Evolutionary conservation across 495 filamentous ascomycete genomes (phyloP).

Genomic region (Penicillium cosmopolitanum): DNA sequence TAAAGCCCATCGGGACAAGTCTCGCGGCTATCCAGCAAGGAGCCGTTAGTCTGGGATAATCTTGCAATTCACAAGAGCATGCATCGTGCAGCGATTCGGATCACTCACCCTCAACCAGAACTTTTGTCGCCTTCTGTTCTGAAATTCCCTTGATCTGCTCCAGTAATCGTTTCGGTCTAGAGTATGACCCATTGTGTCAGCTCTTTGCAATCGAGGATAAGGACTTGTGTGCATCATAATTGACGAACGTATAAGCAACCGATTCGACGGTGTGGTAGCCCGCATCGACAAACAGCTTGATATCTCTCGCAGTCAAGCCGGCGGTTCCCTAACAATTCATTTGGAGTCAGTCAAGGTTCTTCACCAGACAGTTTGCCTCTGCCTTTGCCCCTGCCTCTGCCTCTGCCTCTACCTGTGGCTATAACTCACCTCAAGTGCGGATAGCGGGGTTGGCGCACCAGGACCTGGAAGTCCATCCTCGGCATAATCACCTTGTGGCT

Average conservation of each 20-base stretch:
- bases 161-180: conserved; percentile 74
- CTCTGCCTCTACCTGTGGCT: background rate
- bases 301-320: conserved; percentile 90
- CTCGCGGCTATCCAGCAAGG: conserved; percentile 69
- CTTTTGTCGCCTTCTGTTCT: conserved; percentile 90
- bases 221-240: background rate
- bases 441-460: conserved; percentile 91
- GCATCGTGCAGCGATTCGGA: background rate
- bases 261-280: conserved; percentile 95
- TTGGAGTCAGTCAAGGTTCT: conserved; percentile 4
- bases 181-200: conserved; percentile 6
- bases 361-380: background rate
- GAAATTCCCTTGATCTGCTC: conserved; percentile 98
- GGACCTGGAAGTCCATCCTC: conserved; percentile 73
- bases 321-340: conserved; percentile 58
- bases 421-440: conserved; percentile 75
- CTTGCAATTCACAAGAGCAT: background rate
- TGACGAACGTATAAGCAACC: conserved; percentile 81
- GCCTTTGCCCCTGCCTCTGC: background rate
- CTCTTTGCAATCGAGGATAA: background rate
- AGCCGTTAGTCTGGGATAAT: conserved; percentile 19
- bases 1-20: conserved; percentile 97
- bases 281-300: conserved; percentile 88
- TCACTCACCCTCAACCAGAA: conserved; percentile 81
- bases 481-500: conserved; percentile 62